Evolutionary conservation across 2,329 filamentous ascomycete genomes (phyloP), one percentile per base, ranked within the genome.

Genomic region (Knufia petricola): DNA sequence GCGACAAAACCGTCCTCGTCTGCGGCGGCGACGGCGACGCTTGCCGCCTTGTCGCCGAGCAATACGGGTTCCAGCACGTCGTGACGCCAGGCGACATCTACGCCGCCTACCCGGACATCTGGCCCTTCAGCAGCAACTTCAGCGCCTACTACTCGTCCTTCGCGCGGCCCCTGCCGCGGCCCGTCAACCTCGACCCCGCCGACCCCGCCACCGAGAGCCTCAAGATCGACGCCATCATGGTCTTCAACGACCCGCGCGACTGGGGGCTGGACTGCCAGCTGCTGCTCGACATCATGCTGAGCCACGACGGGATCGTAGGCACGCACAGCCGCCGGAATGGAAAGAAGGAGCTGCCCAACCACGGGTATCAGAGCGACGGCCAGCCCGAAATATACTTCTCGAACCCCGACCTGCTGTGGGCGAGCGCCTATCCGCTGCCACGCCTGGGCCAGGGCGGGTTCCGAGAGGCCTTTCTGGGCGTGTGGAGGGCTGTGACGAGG

Each of bases 161-260:
- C 66, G 53, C 68, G 52, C 46, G 60, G 44, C 62, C 63, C 48
- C 50, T 68, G 23, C 58, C 65, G 20, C 56, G 64, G 38, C 65
- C 63, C 4, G 58, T 67, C 41, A 61, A 63, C 13, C 69, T 72
- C 51, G 72, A 65, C 2, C 66, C 65, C 1, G 36, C 38, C 10
- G 41, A 44, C 19, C 52, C 56, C 10, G 40, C 50, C 17, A 12
- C 28, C 17, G 68, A 70, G 12, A 74, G 71, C 15, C 74, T 90
- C 41, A 88, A 87, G 58, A 84, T 98, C 57, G 87, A 94, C 61
- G 88, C 89, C 23, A 79, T 96, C 23, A 84, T 96, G 60, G 84
- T 95, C 4, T 95, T 90, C 75, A 94, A 95, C 64, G 92, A 96
- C 66, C 89, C 92, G 2, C 79, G 92, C 49, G 92, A 98, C 70